Percentiles rank a stretch among this genome's conserved stretches.
Conservation (phyloP, 306 rosid species). For the Trifolium dubium region DNA sequence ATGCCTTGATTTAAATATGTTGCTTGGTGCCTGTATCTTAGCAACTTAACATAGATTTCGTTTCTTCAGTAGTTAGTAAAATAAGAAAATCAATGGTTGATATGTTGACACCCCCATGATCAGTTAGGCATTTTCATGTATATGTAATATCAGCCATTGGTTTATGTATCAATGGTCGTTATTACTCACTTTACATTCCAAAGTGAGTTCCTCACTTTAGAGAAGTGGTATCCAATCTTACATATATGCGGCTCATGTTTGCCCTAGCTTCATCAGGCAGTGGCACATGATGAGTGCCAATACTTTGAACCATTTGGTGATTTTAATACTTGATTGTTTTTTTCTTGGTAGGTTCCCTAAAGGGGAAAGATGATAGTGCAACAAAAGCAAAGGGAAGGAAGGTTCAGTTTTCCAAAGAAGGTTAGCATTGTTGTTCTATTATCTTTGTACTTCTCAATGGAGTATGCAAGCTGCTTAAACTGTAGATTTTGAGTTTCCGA, state of each 20-base stretch:
- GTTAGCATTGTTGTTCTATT: constrained; percentile 47
- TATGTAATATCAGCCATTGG: no score
- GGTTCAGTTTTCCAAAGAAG: constrained; percentile 74
- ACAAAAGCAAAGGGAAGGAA: constrained; percentile 66
- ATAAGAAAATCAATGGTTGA: no score
- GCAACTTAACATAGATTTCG: no score
- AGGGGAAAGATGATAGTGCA: constrained; percentile 83
- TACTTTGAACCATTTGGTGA: constrained; percentile 31
- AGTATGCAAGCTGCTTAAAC: constrained; percentile 25
- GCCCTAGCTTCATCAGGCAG: constrained; percentile 13
- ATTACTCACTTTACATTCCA: background rate
- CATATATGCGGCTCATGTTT: background rate
- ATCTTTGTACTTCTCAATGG: constrained; percentile 16
- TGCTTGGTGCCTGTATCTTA: constrained; percentile 8
- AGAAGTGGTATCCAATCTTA: background rate
- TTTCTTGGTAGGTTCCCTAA: constrained; percentile 52
- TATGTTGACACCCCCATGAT: no score
- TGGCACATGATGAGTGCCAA: background rate
- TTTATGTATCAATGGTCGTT: background rate
- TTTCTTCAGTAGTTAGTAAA: no score
- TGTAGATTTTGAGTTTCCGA: constrained; percentile 20
- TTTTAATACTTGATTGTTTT: constrained; percentile 26
- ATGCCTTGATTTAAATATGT: constrained; percentile 18
- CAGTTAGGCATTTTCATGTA: no score
- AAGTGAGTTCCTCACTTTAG: background rate